Evolutionary conservation across 371 early-diverging fungal genomes (phyloP), one percentile per base, ranked within the genome.

Genomic region (Cokeromyces recurvatus): DNA sequence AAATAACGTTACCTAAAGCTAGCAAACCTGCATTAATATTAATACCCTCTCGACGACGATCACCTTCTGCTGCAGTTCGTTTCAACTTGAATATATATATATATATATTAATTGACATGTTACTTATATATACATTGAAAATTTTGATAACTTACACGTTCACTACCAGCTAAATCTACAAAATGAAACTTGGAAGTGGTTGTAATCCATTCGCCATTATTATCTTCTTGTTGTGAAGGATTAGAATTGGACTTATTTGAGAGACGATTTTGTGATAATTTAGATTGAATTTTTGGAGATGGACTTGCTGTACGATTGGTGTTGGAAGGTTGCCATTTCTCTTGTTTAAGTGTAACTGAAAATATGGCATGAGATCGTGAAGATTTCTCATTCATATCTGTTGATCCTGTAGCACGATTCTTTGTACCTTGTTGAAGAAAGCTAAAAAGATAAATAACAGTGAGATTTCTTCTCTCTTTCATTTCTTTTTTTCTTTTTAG

Each of bases 81-180:
- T 99, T 99, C 19, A 98, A 64, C 73, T 82, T 66, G 4, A 37
- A 23, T 27, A 24, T 32, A 27, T 43, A 45, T 46, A 25, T 43
- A 44, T 20, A 46, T 29, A 36, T 29, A 29, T n/a, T n/a, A n/a
- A n/a, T n/a, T n/a, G n/a, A n/a, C n/a, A n/a, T n/a, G n/a, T n/a
- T n/a, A n/a, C n/a, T n/a, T n/a, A n/a, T n/a, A n/a, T n/a, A n/a
- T n/a, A n/a, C n/a, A n/a, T n/a, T n/a, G n/a, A n/a, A n/a, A n/a
- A n/a, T n/a, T n/a, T n/a, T n/a, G n/a, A n/a, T n/a, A 12, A 37
- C 43, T 41, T 66, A 77, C 77, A 46, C 99, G 82, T 66, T 99
- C 99, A 32, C 92, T 91, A 20, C 99, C 99, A 27, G 99, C 99
- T 56, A 99, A 74, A 78, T 99, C 99, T 12, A 99, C 99, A 82